A percentile compares a stretch with the other conserved stretches of the same genome.
Conservation (phyloP, 331 rosid species). For the Pyracantha coccinea region DNA sequence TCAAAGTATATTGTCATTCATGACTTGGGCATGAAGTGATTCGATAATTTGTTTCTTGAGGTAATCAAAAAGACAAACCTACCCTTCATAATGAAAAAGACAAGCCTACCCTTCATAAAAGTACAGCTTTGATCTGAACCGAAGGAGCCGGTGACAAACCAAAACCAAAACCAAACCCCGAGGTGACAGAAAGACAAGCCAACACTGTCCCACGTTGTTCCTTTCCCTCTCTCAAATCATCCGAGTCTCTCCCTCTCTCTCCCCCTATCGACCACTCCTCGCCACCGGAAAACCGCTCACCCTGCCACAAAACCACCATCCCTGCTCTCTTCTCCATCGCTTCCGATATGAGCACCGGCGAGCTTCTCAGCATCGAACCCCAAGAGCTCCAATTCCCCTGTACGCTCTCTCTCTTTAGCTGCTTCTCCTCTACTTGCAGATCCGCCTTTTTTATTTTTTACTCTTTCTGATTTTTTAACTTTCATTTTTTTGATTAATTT, state of each 20-base stretch:
- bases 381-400: conserved; percentile 85
- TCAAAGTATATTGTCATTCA: no score
- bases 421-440: conserved; percentile 1
- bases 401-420: conserved; percentile 10
- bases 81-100: not conserved
- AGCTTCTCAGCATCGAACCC: conserved; percentile 67
- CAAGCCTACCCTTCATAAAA: not conserved
- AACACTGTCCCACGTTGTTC: conserved; percentile 41
- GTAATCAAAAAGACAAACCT: not conserved
- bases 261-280: not conserved
- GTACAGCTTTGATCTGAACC: not conserved
- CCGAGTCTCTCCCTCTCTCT: conserved; percentile 1
- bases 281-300: conserved; percentile 25
- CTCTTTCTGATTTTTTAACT: conserved; percentile 3
- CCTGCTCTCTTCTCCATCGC: conserved; percentile 16
- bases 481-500: not conserved
- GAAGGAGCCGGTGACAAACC: not conserved
- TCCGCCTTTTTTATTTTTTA: conserved; percentile 16
- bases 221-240: not conserved
- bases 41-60: not conserved
- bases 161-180: not conserved
- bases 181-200: conserved; percentile 19
- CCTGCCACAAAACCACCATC: not conserved
- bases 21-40: not conserved
- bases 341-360: conserved; percentile 65